Evolutionary conservation across 169 alveolate genomes (phyloP), one percentile per base, ranked within the genome.

Genomic region (Plasmodium vinckei): DNA sequence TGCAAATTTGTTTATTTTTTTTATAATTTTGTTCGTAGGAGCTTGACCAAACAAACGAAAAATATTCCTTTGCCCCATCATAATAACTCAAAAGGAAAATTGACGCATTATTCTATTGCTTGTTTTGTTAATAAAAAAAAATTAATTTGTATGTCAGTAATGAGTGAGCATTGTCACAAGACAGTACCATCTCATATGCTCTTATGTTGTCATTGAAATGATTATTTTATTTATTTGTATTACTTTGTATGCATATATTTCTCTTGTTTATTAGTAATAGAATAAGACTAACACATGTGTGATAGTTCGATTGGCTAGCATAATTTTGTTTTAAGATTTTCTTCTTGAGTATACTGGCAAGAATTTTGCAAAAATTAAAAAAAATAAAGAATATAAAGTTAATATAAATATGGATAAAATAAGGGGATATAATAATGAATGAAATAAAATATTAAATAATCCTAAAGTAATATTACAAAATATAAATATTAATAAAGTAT

Each of bases 401-500:
- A 75, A 75, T 2, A 75, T 60, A 15, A 60, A 10, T 33, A 63
- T 61, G 4, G 49, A 73, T 10, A 75, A 75, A 44, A 75, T 25
- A n/a, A 75, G 64, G 9, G 88, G 88, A 17, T 46, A 75, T 54
- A 75, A 63, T 12, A 75, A 56, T 1, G 88, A 25, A 21, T 63
- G 73, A 75, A 75, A 75, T 39, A 75, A 42, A 25, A 79, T 69
- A 51, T 79, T 79, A 60, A 65, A 79, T 5, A 69, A 0, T 1
- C 89, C 89, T 25, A 79, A 23, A n/a, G 47, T 17, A 19, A 79
- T 54, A 60, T 79, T 79, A 10, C 84, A 79, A 68, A 67, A 79
- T 23, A 79, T 49, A 59, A 79, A 79, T 12, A 67, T 39, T 33
- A n/a, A 13, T 10, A 79, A 39, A 15, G 70, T 9, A 59, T 79